Evolutionary conservation across 352 stramenopile genomes (phyloP), one percentile per base, ranked within the genome.

Genomic region (Phytophthora aleatoria): DNA sequence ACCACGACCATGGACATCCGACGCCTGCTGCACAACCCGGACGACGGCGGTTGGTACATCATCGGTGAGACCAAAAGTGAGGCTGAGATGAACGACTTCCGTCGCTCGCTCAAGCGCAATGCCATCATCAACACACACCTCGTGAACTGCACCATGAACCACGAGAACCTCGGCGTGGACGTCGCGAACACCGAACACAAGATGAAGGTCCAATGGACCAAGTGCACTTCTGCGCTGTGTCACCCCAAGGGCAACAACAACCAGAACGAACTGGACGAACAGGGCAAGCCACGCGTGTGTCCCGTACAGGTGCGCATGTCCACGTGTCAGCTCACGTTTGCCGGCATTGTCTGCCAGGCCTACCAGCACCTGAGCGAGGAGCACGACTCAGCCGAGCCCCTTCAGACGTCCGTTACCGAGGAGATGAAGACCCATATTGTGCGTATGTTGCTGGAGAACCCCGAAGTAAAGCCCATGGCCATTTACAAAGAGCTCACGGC

Each of bases 171-270:
- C 38, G 69, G 65, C 49, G 55, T 76, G 27, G 63, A 78, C 12
- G 61, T 59, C 43, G 69, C 61, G 5, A 78, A 77, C 55, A 60
- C 67, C 8, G 83, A 92, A 47, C 83, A 92, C 72, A 92, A 92
- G 73, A 92, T 92, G 83, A 92, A 92, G 44, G 83, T 92, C 26
- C 83, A 92, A 60, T 92, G 83, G 83, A 91, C 83, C 57, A 90
- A 89, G 68, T 92, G 83, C 67, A 92, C 83, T 31, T 92, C 83
- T 52, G 81, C 79, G 26, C 61, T 92, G 65, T 92, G 83, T 57
- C 83, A 92, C 51, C 83, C 83, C n/a, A 90, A 90, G 71, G 54
- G 38, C 49, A 69, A 76, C 54, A 68, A 73, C 54, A 68, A 73
- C 50, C 53, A 74, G 43, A 66, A 42, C 44, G 57, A 73, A 41